phyloP scores from a whole-genome alignment of 495 filamentous ascomycete genomes.

The Cercophora sp. region DNA sequence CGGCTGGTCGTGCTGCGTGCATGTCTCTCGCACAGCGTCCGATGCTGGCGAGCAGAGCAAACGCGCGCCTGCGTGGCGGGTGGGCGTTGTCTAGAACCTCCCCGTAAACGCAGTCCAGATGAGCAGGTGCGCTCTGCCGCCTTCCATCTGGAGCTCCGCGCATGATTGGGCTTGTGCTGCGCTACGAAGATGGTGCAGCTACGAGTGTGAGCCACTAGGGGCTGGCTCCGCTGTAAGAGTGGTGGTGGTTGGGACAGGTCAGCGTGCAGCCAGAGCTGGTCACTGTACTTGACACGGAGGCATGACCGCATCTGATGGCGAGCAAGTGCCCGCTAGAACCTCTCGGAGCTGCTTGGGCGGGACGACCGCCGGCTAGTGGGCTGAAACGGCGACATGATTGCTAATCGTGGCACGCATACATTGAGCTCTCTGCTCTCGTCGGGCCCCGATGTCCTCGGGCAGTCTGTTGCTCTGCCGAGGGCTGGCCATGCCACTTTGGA shows the following conservation, averaged over 20 bases:
- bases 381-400: too few relatives aligned
- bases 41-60: slow-evolving; percentile 2
- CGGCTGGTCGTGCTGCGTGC: neutral
- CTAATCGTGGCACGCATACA: slow-evolving; percentile 10
- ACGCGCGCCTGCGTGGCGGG: slow-evolving; percentile 3
- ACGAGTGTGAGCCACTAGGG: slow-evolving; percentile 16
- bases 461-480: too few relatives aligned
- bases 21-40: neutral
- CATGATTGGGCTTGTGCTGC: slow-evolving; percentile 6
- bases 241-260: slow-evolving; percentile 11
- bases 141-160: neutral
- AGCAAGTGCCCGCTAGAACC: slow-evolving; percentile 3
- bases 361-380: too few relatives aligned
- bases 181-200: neutral
- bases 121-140: too few relatives aligned
- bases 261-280: slow-evolving; percentile 18
- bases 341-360: neutral
- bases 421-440: slow-evolving; percentile 3
- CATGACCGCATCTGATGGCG: slow-evolving; percentile 1
- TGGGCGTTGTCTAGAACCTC: neutral
- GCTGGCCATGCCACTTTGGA: neutral
- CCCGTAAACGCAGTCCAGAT: neutral
- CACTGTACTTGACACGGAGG: slow-evolving; percentile 16
- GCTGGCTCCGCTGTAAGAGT: too few relatives aligned
- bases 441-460: too few relatives aligned